Evolutionary conservation across 2,329 filamentous ascomycete genomes (phyloP).

Genomic region (Diaporthe ilicicola): DNA sequence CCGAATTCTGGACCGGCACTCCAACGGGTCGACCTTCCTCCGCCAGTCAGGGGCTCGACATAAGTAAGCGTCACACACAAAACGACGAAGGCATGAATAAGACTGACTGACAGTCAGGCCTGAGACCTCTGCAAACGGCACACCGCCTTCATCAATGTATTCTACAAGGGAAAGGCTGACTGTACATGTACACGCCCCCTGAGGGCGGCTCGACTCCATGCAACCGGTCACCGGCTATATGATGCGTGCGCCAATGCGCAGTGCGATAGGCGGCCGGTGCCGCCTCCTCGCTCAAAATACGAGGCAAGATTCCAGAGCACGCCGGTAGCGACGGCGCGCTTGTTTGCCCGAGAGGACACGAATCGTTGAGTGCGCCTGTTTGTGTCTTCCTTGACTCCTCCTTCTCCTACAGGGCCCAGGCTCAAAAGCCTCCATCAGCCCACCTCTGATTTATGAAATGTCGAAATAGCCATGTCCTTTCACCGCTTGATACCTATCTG

Average conservation of each 20-base stretch:
- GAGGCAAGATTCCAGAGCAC: background rate
- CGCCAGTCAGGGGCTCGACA: no score
- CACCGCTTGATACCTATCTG: background rate
- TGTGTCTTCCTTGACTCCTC: background rate
- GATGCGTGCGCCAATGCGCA: background rate
- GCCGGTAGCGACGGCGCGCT: background rate
- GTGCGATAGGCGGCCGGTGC: background rate
- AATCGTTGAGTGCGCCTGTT: background rate
- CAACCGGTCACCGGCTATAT: background rate
- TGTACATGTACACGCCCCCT: slow-evolving; percentile 21
- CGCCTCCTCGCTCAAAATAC: background rate
- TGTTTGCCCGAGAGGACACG: background rate
- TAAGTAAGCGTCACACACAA: no score
- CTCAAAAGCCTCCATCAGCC: background rate
- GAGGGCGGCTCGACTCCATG: slow-evolving; percentile 1
- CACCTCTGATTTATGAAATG: background rate
- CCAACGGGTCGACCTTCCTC: no score
- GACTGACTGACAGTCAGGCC: background rate
- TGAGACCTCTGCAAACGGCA: background rate
- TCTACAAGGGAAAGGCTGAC: slow-evolving; percentile 9
- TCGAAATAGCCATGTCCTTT: background rate
- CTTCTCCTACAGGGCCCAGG: background rate
- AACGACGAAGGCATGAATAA: background rate
- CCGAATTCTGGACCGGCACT: no score
- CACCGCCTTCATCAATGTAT: background rate